Evolutionary conservation across 2,329 filamentous ascomycete genomes (phyloP).

Genomic region (Fusarium anthophilum): DNA sequence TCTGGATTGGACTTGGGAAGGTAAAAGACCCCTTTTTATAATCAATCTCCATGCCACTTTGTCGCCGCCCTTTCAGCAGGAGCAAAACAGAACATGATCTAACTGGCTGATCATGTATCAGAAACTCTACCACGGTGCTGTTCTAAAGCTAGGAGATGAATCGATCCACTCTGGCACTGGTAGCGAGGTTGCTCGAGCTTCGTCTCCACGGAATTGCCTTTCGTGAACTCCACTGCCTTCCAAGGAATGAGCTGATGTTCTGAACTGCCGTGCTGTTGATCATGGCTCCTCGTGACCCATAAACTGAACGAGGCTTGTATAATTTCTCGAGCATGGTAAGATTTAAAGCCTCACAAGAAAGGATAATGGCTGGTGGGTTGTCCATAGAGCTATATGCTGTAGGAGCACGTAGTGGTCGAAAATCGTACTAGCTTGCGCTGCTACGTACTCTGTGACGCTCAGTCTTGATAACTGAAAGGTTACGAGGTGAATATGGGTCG

Average conservation of each 20-base stretch:
- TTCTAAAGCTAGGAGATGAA: neutral
- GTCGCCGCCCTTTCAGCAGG: neutral
- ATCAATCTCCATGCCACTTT: neutral
- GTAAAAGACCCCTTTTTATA: neutral
- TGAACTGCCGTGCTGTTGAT: neutral
- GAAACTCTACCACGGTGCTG: too few species aligned
- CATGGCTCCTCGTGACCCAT: accelerated
- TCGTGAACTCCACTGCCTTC: neutral
- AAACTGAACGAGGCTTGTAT: accelerated
- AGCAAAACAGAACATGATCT: neutral
- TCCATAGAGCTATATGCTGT: neutral
- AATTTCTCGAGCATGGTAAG: neutral
- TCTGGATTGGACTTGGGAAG: neutral
- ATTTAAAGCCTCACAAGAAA: neutral
- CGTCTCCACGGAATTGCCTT: neutral
- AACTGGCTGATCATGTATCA: too few species aligned
- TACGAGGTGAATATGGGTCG: neutral
- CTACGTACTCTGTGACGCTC: too few species aligned
- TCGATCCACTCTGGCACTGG: neutral
- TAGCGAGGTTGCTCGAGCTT: neutral
- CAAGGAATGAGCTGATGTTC: neutral
- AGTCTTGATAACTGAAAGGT: neutral
- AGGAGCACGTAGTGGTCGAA: neutral
- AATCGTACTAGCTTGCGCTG: neutral
- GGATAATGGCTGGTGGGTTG: neutral